Percentiles rank a stretch among this genome's conserved stretches.
phyloP scores from a whole-genome alignment of 2,329 filamentous ascomycete species.

The Claviceps sp. region DNA sequence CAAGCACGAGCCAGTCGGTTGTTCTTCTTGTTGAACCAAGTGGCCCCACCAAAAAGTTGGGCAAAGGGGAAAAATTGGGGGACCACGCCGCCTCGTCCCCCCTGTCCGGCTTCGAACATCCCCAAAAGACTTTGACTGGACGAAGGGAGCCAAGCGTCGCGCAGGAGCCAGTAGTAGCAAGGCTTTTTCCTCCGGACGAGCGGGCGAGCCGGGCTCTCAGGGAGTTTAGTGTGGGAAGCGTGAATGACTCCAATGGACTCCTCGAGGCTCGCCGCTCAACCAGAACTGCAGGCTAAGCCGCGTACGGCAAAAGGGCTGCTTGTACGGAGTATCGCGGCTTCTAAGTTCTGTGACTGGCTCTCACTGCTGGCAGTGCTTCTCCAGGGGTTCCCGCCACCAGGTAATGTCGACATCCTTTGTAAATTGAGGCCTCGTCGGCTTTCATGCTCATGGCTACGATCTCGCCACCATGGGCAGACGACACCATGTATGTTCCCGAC shows the following conservation, averaged over 20 bases:
- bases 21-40: conserved; percentile 23
- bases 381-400: not conserved
- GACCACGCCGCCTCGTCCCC: conserved; percentile 7
- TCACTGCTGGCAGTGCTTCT: not conserved
- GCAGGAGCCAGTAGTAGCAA: not conserved
- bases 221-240: not conserved
- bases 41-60: conserved; percentile 21
- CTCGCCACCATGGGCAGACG: not conserved
- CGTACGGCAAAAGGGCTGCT: conserved; percentile 5
- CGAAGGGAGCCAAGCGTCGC: not conserved
- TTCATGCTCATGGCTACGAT: not conserved
- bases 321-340: not conserved
- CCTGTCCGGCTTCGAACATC: not conserved
- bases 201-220: not conserved
- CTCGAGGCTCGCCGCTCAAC: conserved; percentile 11
- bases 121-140: not conserved
- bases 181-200: conserved; percentile 1
- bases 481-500: not conserved
- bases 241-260: not conserved
- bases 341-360: not conserved
- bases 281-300: conserved; percentile 11
- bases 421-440: not conserved
- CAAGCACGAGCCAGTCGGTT: not conserved
- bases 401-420: not conserved
- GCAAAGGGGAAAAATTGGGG: conserved; percentile 18